Percentiles rank a stretch among this genome's conserved stretches.
phyloP scores from a whole-genome alignment of 352 stramenopile species.

The Phytophthora quininea region DNA sequence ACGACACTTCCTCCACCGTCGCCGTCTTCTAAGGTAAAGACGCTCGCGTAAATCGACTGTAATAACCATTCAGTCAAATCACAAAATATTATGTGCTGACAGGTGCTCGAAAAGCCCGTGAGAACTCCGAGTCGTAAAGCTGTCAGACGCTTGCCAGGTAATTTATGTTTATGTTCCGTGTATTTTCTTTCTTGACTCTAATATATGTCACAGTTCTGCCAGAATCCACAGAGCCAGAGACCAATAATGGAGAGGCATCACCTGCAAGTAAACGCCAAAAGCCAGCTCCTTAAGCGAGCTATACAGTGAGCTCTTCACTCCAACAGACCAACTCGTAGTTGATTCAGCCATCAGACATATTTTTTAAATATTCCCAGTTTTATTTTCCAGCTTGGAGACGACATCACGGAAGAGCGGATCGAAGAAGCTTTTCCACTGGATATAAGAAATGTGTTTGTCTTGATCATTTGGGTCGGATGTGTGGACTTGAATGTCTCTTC shows the following conservation, averaged over 20 bases:
- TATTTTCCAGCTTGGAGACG: constrained; percentile 15
- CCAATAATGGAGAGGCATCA: constrained; percentile 7
- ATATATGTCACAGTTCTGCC: constrained; percentile 3
- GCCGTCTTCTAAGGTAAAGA: constrained; percentile 67
- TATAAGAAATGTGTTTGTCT: constrained; percentile 57
- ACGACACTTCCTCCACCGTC: constrained; percentile 69
- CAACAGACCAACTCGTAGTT: background rate
- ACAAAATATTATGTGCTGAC: constrained; percentile 8
- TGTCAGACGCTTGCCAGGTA: constrained; percentile 33
- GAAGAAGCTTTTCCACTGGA: constrained; percentile 61
- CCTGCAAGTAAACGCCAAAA: constrained; percentile 19
- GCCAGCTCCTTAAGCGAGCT: background rate
- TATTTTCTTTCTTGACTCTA: background rate
- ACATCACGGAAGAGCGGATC: constrained; percentile 41
- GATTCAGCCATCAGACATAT: background rate
- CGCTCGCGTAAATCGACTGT: background rate
- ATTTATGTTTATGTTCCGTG: background rate
- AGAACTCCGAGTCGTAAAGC: constrained; percentile 20
- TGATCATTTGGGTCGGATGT: constrained; percentile 43
- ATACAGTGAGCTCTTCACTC: background rate
- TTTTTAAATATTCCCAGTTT: background rate
- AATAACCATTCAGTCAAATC: background rate
- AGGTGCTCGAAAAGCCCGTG: background rate
- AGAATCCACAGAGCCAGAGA: constrained; percentile 12
- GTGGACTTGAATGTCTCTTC: constrained; percentile 30